These are phyloP conservation scores for Ceratobasidium sp. DNA, from an alignment of 1,284 basidiomycete species.

Conservation along the genomic window DNA sequence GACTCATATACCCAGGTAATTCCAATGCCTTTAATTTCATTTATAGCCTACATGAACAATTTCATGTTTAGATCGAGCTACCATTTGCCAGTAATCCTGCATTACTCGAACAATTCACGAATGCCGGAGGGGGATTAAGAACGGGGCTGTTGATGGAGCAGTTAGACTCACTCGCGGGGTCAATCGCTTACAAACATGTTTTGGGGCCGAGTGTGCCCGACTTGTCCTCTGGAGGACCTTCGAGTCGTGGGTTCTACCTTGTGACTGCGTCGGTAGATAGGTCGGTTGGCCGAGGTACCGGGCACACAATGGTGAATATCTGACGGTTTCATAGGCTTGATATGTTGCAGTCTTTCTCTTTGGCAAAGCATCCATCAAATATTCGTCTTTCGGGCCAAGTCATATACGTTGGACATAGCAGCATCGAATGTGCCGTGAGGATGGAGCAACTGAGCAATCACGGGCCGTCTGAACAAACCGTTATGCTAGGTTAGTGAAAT, in stretches of 20 bases:
- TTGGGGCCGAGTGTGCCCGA: conserved; percentile 68
- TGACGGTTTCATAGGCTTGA: conserved; percentile 64
- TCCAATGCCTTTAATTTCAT: conserved; percentile 50
- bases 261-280: conserved; percentile 87
- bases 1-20: conserved; percentile 73
- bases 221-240: conserved; percentile 53
- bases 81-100: conserved; percentile 71
- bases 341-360: conserved; percentile 63
- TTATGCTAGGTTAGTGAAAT: conserved; percentile 70
- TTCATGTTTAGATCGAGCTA: conserved; percentile 57
- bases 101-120: conserved; percentile 75
- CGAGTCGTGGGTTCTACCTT: conserved; percentile 79
- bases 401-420: conserved; percentile 80
- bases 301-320: conserved; percentile 19
- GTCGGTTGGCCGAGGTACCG: conserved; percentile 57
- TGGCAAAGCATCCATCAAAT: conserved; percentile 63
- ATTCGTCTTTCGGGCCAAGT: conserved; percentile 83
- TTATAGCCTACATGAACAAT: neutral
- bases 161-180: conserved; percentile 84
- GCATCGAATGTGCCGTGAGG: conserved; percentile 85
- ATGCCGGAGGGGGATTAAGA: conserved; percentile 75
- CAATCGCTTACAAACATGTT: conserved; percentile 85
- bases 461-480: conserved; percentile 66
- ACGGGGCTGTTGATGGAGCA: conserved; percentile 82
- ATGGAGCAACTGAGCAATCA: conserved; percentile 74